These are phyloP conservation scores for Lycium ferocissimum DNA, from an alignment of 257 asterid species.

Conservation along the genomic window DNA sequence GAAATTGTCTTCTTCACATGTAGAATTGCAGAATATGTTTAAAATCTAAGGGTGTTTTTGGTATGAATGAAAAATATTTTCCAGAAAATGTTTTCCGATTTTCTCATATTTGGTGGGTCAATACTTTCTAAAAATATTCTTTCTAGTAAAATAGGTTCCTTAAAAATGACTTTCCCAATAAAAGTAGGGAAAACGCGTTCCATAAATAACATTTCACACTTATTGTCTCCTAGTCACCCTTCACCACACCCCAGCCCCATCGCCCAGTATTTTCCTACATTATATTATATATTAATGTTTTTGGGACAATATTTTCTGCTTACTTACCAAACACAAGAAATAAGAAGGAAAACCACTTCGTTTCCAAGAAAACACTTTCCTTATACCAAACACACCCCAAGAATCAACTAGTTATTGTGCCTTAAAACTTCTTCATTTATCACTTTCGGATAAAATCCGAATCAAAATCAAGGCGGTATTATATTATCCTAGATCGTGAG, in stretches of 20 bases:
- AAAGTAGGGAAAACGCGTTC: not conserved
- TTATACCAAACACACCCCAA: too few relatives aligned
- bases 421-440: not conserved
- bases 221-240: not conserved
- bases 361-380: too few relatives aligned
- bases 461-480: not conserved
- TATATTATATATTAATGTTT: not conserved
- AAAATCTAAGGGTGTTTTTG: too few relatives aligned
- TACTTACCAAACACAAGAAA: too few relatives aligned
- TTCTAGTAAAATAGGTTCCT: not conserved
- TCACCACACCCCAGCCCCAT: not conserved
- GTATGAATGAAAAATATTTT: too few relatives aligned
- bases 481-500: not conserved
- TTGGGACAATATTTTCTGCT: too few relatives aligned
- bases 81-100: too few relatives aligned
- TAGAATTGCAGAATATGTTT: not conserved
- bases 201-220: not conserved
- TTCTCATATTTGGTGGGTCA: not conserved
- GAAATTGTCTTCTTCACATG: not conserved
- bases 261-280: not conserved
- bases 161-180: not conserved
- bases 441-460: not conserved
- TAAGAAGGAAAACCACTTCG: too few relatives aligned
- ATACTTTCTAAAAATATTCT: not conserved
- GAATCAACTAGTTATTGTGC: not conserved